Evolutionary conservation across 2,329 filamentous ascomycete species (phyloP), one percentile per base, ranked within the genome.

Genomic region (Neofusicoccum sp.): DNA sequence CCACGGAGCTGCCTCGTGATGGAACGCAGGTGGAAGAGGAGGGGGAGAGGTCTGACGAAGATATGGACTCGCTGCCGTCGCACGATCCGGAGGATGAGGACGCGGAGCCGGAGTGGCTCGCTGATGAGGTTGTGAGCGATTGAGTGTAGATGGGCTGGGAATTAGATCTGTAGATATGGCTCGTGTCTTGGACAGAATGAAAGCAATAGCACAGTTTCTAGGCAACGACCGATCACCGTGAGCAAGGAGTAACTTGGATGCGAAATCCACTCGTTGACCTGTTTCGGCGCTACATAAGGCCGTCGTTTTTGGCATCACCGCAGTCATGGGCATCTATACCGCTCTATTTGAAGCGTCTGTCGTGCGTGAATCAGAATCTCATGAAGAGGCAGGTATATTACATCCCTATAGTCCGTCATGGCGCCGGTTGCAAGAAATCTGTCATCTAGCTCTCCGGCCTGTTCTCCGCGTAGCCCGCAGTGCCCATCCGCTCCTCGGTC

Each of bases 61-160:
- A 61, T 16, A 37, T 63, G 0, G 81, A 79, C 0, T 87, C 84
- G 4, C 70, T 87, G 50, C 73, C 85, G 6, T 85, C 85, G 1
- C 83, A 88, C 67, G 86, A 89, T 68, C 86, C 86, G 0, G 86
- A 88, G 36, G 86, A 89, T 67, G 85, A 87, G 56, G 86, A 88
- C 70, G 85, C 85, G 2, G 85, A 88, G 66, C 86, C 86, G 3
- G 85, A 88, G 47, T 89, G 86, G 86, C 71, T 89, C 3, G 36
- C 86, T 2, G 85, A 88, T 47, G 88, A 86, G 86, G 72, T 89
- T 5, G 29, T 63, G 7, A 63, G 61, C 36, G 61, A 63, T 39
- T 63, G 41, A 63, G 7, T 11, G 7, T 12, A 22, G 41, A n/a
- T 43, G 41, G 41, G 41, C 41, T n/a, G 14, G 31, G 33, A 52